Evolutionary conservation across 306 rosid genomes (phyloP), one percentile per base, ranked within the genome.

Genomic region (Vicia sativa): DNA sequence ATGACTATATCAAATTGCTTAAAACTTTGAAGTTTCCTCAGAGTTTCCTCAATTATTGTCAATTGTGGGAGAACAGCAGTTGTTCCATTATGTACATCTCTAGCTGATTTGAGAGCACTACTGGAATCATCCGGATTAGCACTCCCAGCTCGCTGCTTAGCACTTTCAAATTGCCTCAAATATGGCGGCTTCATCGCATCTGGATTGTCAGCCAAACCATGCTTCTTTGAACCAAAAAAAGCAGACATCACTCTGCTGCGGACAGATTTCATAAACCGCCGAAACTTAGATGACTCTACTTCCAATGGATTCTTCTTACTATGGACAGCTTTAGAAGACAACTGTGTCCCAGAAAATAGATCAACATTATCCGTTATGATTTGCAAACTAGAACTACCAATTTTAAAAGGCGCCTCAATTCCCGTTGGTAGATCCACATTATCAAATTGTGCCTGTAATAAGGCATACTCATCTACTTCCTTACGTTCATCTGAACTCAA

Each of bases 1-100:
- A 89, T 88, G 16, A 87, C 85, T 6, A 83, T 87, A 71, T 91
- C 96, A 84, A 92, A 92, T 71, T 85, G 80, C 83, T 89, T 89
- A 72, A 92, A 89, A 6, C 26, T 54, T 77, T 7, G 70, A 38
- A 80, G 86, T 52, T 84, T 87, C 37, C 2, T 1, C 37, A 31
- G 8, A 31, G 37, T 31, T 31, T 57, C 62, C 4, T 67, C 73
- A 38, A 83, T 15, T 9, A 61, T 72, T 19, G 80, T 67, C 49
- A 67, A 71, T 70, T 21, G 54, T 8, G 80, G 57, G 50, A 45
- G 8, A 39, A 55, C 79, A 21, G 43, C 72, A 35, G 77, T 52
- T 39, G 62, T 66, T 63, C 16, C 70, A 55, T 75, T 28, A 28
- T 64, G 50, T 13, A 39, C 77, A 62, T 65, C 62, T 68, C 53